Evolutionary conservation across 2,329 filamentous ascomycete species (phyloP).

Genomic region (Pseudocercospora cruenta): DNA sequence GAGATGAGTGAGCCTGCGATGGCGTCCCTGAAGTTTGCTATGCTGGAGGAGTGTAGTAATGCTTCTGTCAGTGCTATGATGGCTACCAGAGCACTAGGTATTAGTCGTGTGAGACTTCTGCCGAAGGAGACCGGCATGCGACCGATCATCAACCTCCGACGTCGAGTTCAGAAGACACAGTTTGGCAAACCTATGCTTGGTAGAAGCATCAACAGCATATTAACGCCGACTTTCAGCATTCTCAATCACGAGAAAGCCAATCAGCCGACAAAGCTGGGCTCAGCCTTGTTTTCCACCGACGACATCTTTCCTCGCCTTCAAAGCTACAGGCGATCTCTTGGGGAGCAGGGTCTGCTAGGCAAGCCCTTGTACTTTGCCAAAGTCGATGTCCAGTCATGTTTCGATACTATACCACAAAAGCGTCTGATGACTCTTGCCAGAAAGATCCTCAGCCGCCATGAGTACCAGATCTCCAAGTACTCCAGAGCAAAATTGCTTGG

Average conservation of each 20-base stretch:
- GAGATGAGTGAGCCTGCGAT: slow-evolving; percentile 74
- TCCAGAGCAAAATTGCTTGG: slow-evolving; percentile 66
- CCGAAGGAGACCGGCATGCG: slow-evolving; percentile 78
- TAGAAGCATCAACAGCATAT: slow-evolving; percentile 68
- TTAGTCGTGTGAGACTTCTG: slow-evolving; percentile 76
- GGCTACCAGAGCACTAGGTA: slow-evolving; percentile 68
- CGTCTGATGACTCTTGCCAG: slow-evolving; percentile 70
- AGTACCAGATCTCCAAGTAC: slow-evolving; percentile 75
- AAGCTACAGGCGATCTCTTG: slow-evolving; percentile 63
- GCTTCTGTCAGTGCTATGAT: slow-evolving; percentile 62
- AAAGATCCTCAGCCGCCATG: slow-evolving; percentile 57
- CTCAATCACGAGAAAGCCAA: slow-evolving; percentile 73
- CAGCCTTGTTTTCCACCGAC: slow-evolving; percentile 77
- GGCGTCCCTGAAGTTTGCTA: slow-evolving; percentile 64
- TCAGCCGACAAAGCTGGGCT: slow-evolving; percentile 66
- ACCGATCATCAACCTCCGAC: slow-evolving; percentile 83
- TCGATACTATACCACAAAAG: slow-evolving; percentile 90
- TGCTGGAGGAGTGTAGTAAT: slow-evolving; percentile 77
- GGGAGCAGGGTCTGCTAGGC: slow-evolving; percentile 38
- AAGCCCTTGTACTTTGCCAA: slow-evolving; percentile 81
- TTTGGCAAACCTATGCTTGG: slow-evolving; percentile 61
- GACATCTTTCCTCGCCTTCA: slow-evolving; percentile 78
- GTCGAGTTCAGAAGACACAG: slow-evolving; percentile 59
- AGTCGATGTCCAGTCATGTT: slow-evolving; percentile 87
- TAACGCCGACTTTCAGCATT: slow-evolving; percentile 74